Percentiles rank a stretch among this genome's conserved stretches.
Evolutionary conservation across 805 yeast species (phyloP).

Genomic region (Monosporozyma aerobia): DNA sequence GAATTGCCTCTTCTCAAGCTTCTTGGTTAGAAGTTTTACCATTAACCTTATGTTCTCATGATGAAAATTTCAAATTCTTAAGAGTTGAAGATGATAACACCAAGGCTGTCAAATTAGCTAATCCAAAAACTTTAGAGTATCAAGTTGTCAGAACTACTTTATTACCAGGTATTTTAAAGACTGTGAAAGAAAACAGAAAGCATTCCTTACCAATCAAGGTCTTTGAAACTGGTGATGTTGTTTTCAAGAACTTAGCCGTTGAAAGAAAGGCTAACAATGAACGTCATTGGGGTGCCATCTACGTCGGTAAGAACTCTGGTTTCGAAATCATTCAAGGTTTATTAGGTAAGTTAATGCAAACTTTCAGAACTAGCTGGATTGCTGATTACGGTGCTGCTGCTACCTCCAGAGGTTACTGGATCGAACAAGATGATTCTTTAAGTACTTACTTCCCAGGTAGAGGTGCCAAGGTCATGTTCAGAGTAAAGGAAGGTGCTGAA

Average conservation of each 20-base stretch:
- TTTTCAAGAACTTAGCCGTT: constrained; percentile 62
- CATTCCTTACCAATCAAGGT: constrained; percentile 92
- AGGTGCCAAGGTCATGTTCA: constrained; percentile 80
- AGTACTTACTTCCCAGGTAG: constrained; percentile 92
- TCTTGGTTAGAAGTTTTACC: constrained; percentile 97
- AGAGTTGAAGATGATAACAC: constrained; percentile 63
- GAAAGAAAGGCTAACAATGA: constrained; percentile 90
- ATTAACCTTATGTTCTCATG: constrained; percentile 89
- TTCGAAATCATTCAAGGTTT: constrained; percentile 93
- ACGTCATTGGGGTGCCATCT: constrained; percentile 91
- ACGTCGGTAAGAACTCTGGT: constrained; percentile 91
- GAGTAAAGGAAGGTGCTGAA: constrained; percentile 50
- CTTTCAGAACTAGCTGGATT: constrained; percentile 82
- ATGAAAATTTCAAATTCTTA: constrained; percentile 87
- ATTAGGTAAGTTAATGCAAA: constrained; percentile 90
- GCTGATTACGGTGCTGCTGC: constrained; percentile 39
- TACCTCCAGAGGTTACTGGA: constrained; percentile 75
- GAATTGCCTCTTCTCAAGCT: constrained; percentile 85
- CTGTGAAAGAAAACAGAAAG: constrained; percentile 91
- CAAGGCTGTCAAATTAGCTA: constrained; percentile 82
- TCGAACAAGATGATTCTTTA: constrained; percentile 56
- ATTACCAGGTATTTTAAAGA: constrained; percentile 89
- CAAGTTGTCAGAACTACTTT: constrained; percentile 95
- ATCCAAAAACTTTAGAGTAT: constrained; percentile 94
- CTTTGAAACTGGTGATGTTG: constrained; percentile 93